Base-by-base conservation (phyloP, 768 basidiomycete genomes). In the Pholiota microspora region DNA sequence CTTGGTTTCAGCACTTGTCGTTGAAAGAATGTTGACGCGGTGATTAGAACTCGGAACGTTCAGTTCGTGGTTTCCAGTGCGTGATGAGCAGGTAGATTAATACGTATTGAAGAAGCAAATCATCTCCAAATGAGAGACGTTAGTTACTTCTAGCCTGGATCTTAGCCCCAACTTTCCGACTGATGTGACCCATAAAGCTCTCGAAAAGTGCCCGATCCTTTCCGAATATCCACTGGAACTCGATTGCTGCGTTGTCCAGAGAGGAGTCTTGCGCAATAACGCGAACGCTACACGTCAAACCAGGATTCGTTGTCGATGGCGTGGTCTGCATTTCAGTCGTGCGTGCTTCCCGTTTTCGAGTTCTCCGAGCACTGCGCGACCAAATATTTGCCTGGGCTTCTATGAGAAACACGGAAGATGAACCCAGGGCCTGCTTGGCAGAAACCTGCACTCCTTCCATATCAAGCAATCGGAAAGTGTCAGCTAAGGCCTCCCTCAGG, bases 181-280 rank as follows among this genome's bases (percentile, higher is more conserved):
- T 76, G 21, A 89, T 69, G 73, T 91, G 88, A 56, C 81, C 81
- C 18, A 75, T 76, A 58, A 92, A 86, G 35, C 85, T 82, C 62
- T 89, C 87, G 44, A 87, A 86, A 49, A 87, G 45, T 0, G 58
- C 58, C 38, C 85, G 64, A 25, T 90, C 83, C 24, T 54, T 64
- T 0, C 91, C 91, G 47, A 71, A 72, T 18, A 84, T 62, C 90
- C 91, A 92, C 29, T 80, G 74, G 56, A 81, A 83, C 49, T 78
- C 53, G 27, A 18, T 28, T 10, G 42, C 18, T 8, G n/a, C 10
- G 15, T 12, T 28, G 32, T 31, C 13, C 2, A 24, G 16, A 15
- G 16, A 13, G 6, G 24, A n/a, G 12, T 24, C 13, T 31, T 25
- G 23, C 6, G 31, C 21, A 31, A 35, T 10, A 4, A 58, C 42